Evolutionary conservation across 208 protist genomes (phyloP), one percentile per base, ranked within the genome.

Genomic region (Trypanosoma conorhini): DNA sequence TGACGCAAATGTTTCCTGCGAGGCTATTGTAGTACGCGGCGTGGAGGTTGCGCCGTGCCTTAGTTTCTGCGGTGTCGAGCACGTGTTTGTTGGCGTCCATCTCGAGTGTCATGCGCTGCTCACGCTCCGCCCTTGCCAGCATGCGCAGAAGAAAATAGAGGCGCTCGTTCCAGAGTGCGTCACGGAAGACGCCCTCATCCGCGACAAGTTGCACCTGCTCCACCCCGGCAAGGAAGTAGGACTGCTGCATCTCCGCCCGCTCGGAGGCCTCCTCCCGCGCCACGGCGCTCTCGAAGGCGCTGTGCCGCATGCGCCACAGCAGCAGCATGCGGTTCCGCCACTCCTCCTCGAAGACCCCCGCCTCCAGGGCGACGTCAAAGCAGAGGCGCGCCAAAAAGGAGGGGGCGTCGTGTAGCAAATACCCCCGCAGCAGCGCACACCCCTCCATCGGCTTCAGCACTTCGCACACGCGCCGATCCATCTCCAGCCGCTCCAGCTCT

Each of bases 301-400:
- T 64, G 67, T 87, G 80, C 19, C 81, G 73, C 85, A 87, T 87
- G 40, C 76, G 76, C 85, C 85, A 90, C 30, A 90, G 67, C 60
- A 90, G 60, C 15, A 64, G 65, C 56, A 74, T 76, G 48, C 85
- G 79, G 54, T 77, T 78, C 24, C 65, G 61, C 79, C 81, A 83
- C 77, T 90, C 85, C 10, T 85, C 62, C 21, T 67, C 71, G n/a
- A 71, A 64, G 26, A 85, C 69, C 17, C 66, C 51, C 12, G 56
- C 33, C 30, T 56, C 30, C 31, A 59, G 67, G n/a, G 26, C 12
- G 54, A 77, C 61, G 22, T 67, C 22, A 56, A 72, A 67, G 40
- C 64, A 77, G 59, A 77, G 62, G 7, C 67, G 57, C 15, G 66
- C 13, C 5, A 80, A 33, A 67, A 71, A 62, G 7, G 19, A 46